Conservation (phyloP, 192 early-diverging fungal species). For the Dissophora ornata region DNA sequence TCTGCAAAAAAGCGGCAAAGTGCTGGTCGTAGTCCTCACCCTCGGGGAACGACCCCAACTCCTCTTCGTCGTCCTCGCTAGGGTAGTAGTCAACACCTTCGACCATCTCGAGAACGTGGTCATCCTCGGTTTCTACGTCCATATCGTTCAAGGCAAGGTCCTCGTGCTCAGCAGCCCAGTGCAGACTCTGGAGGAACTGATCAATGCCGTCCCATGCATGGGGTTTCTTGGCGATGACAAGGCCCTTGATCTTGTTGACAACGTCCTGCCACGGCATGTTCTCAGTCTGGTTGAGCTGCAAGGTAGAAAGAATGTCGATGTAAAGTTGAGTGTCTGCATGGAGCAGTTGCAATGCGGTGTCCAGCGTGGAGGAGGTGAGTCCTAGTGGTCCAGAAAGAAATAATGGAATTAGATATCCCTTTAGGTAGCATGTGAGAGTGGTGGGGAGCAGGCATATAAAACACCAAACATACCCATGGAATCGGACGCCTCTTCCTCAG, state of each 20-base stretch:
- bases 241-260: conserved; percentile 35
- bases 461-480: conserved; percentile 48
- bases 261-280: conserved; percentile 58
- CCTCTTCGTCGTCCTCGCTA: conserved; percentile 34
- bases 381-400: conserved; percentile 22
- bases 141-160: neutral
- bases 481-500: conserved; percentile 54
- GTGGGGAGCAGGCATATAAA: neutral
- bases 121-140: conserved; percentile 33
- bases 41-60: conserved; percentile 22
- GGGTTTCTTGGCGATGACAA: conserved; percentile 42
- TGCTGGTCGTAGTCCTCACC: conserved; percentile 36
- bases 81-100: conserved; percentile 48
- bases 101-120: conserved; percentile 40
- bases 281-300: conserved; percentile 55
- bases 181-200: conserved; percentile 49
- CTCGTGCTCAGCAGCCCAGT: conserved; percentile 21
- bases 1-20: conserved; percentile 15
- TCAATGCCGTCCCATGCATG: conserved; percentile 41
- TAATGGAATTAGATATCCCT: too few species aligned
- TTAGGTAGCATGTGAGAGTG: too few species aligned
- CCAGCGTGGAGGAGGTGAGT: conserved; percentile 32
- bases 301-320: conserved; percentile 53
- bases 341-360: conserved; percentile 39
- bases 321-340: conserved; percentile 55